phyloP scores from a whole-genome alignment of 345 rosid species.

The Litchi chinensis region DNA sequence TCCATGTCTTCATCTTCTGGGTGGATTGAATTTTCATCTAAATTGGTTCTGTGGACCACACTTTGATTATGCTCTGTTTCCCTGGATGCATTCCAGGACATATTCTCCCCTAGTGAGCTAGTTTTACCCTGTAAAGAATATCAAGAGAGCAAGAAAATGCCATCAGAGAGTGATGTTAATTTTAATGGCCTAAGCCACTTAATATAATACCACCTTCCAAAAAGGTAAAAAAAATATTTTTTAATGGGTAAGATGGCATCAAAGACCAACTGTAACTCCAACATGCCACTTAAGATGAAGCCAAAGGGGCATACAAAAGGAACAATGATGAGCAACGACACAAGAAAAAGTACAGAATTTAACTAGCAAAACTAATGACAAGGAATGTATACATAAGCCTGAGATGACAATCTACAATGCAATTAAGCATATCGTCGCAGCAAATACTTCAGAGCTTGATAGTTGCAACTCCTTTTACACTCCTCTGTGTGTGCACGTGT shows the following conservation, averaged over 20 bases:
- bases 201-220: constrained; percentile 17
- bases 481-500: not conserved
- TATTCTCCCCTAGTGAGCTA: constrained; percentile 63
- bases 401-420: not conserved
- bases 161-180: constrained; percentile 13
- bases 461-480: not conserved
- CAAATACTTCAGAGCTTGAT: not conserved
- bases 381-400: not conserved
- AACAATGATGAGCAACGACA: not conserved
- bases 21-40: constrained; percentile 39
- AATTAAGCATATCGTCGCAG: not conserved
- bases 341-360: not conserved
- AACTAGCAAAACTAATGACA: not conserved
- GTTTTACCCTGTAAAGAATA: constrained; percentile 52
- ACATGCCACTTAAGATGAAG: not conserved
- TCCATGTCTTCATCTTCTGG: constrained; percentile 76
- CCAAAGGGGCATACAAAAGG: not conserved
- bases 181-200: not conserved
- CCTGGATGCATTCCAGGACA: constrained; percentile 43
- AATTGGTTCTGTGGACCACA: constrained; percentile 24
- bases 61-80: constrained; percentile 39
- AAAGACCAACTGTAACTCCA: not conserved
- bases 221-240: not conserved
- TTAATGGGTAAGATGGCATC: not conserved
- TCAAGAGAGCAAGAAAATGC: constrained; percentile 28